Percentiles rank a stretch among this genome's conserved stretches.
Conservation (phyloP, 208 protist genomes). For the Borovskyia barvae region DNA sequence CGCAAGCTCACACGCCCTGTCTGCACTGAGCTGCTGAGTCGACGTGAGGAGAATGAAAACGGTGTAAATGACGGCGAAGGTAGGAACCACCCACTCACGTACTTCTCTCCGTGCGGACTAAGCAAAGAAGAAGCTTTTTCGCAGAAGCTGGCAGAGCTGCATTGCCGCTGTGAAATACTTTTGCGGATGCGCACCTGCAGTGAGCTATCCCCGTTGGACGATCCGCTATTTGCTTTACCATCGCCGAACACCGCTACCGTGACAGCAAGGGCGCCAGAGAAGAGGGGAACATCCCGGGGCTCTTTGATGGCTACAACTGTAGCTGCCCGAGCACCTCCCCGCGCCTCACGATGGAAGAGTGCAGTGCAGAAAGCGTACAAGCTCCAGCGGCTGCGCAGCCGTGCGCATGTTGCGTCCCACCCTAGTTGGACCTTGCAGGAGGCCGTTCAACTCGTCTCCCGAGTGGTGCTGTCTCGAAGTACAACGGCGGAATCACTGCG, state of each 20-base stretch:
- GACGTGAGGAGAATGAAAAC: not conserved
- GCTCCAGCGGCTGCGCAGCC: constrained; percentile 20
- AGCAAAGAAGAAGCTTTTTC: not conserved
- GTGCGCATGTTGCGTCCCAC: constrained; percentile 17
- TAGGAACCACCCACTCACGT: not conserved
- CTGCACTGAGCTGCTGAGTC: constrained; percentile 23
- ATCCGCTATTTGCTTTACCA: constrained; percentile 14
- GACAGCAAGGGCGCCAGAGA: not conserved
- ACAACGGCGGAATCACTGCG: constrained; percentile 21
- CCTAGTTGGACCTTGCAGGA: constrained; percentile 24
- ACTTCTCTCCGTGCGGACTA: not conserved
- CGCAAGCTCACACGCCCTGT: constrained; percentile 17
- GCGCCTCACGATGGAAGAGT: not conserved
- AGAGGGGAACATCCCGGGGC: no score
- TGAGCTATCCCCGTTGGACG: constrained; percentile 22
- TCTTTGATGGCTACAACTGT: not conserved
- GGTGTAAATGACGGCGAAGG: not conserved
- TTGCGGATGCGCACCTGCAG: constrained; percentile 19
- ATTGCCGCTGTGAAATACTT: constrained; percentile 22
- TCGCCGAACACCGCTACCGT: not conserved
- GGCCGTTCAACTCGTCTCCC: constrained; percentile 24
- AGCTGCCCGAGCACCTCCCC: not conserved
- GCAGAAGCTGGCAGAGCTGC: constrained; percentile 16
- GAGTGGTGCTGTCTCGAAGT: constrained; percentile 15
- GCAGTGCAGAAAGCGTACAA: constrained; percentile 4